A percentile compares a stretch with the other conserved stretches of the same genome.
Conservation (phyloP, 805 yeast genomes). For the Wickerhamiella shivajii region DNA sequence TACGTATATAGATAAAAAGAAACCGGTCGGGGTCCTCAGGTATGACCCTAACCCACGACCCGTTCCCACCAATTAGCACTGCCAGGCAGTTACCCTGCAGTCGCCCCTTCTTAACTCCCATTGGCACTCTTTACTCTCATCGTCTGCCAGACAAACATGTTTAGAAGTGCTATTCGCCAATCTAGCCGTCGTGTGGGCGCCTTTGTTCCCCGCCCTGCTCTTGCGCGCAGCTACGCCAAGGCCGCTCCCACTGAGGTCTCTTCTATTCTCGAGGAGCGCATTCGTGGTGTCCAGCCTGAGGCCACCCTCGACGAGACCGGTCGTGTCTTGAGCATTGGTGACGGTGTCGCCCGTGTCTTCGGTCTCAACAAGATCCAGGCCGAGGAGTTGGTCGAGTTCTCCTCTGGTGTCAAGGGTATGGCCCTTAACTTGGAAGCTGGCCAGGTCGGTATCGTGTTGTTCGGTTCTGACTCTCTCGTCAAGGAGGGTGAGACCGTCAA, state of each 20-base stretch:
- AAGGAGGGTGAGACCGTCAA: slow-evolving; percentile 99
- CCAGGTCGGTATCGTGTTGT: slow-evolving; percentile 99
- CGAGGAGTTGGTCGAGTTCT: slow-evolving; percentile 98
- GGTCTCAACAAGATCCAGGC: slow-evolving; percentile 99
- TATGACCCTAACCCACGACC: too few species aligned
- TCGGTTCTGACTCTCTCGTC: slow-evolving; percentile 97
- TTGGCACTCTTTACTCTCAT: slow-evolving; percentile 6
- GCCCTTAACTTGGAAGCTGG: slow-evolving; percentile 99
- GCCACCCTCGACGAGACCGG: slow-evolving; percentile 98
- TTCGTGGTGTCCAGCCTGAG: slow-evolving; percentile 97
- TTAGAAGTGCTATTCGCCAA: slow-evolving; percentile 29
- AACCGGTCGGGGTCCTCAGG: too few species aligned
- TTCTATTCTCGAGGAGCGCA: slow-evolving; percentile 96
- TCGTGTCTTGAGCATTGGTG: slow-evolving; percentile 98
- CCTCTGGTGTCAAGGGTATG: slow-evolving; percentile 99
- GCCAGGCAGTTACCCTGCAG: slow-evolving; percentile 6
- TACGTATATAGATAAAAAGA: too few species aligned
- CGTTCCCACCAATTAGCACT: slow-evolving; percentile 1
- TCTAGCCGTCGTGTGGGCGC: slow-evolving; percentile 27
- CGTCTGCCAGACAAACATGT: slow-evolving; percentile 20
- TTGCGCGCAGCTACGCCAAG: slow-evolving; percentile 84
- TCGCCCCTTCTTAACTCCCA: slow-evolving; percentile 7
- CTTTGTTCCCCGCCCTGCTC: slow-evolving; percentile 30
- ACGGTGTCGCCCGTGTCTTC: slow-evolving; percentile 99
- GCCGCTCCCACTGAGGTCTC: slow-evolving; percentile 99